Conservation (phyloP, 768 basidiomycete genomes). For the Mrakia blollopis region DNA sequence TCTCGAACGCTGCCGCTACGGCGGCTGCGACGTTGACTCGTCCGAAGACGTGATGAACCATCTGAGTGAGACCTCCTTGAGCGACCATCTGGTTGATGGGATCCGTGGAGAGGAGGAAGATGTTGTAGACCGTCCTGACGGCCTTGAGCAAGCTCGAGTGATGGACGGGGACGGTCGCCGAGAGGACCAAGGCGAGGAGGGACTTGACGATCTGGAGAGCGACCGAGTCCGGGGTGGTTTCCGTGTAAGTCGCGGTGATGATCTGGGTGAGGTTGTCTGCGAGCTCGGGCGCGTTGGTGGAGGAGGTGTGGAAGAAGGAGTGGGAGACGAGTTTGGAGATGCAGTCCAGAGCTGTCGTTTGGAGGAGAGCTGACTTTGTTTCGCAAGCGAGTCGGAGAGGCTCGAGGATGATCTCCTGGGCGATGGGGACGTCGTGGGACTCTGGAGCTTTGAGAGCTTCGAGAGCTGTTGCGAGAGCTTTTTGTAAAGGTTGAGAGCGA, state of each 20-base stretch:
- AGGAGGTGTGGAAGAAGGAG: constrained; percentile 68
- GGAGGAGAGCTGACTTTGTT: constrained; percentile 83
- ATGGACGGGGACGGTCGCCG: constrained; percentile 79
- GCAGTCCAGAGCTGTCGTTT: constrained; percentile 95
- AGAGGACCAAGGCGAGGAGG: constrained; percentile 79
- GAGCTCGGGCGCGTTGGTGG: constrained; percentile 45
- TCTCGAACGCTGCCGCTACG: constrained; percentile 10
- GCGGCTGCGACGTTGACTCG: constrained; percentile 48
- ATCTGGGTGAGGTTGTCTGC: constrained; percentile 93
- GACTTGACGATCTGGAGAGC: constrained; percentile 97
- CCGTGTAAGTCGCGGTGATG: constrained; percentile 84
- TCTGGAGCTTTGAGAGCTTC: constrained; percentile 20
- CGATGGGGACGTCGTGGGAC: constrained; percentile 28
- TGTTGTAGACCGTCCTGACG: constrained; percentile 95
- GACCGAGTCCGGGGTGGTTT: constrained; percentile 80
- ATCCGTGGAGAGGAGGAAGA: constrained; percentile 85
- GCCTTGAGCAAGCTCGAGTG: constrained; percentile 94
- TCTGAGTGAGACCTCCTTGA: constrained; percentile 94
- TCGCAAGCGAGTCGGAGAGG: constrained; percentile 96
- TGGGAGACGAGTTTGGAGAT: constrained; percentile 96
- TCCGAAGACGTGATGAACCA: constrained; percentile 94
- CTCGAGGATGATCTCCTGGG: constrained; percentile 61
- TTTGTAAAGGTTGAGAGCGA: constrained; percentile 30
- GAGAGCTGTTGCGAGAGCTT: constrained; percentile 29
- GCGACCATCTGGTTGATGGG: constrained; percentile 95